A percentile compares a stretch with the other conserved stretches of the same genome.
phyloP scores from a whole-genome alignment of 257 asterid genomes.

The Salvia rosmarinus region DNA sequence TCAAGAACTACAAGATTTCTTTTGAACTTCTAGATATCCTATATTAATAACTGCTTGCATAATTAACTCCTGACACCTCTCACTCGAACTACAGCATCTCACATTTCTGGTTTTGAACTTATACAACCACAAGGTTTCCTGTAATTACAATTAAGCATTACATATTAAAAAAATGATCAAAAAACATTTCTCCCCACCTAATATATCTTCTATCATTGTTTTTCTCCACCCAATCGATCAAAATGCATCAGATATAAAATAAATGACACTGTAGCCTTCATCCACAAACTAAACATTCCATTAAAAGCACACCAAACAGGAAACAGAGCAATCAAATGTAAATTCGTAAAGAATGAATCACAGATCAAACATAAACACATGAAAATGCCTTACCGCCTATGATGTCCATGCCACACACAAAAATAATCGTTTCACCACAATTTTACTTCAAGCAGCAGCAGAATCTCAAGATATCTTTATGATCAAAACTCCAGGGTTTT shows the following conservation, averaged over 20 bases:
- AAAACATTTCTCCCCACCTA: background rate
- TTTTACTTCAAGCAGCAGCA: conserved; percentile 3
- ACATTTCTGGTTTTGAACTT: background rate
- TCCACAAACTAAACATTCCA: conserved; percentile 7
- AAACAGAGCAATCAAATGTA: conserved; percentile 8
- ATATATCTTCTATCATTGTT: background rate
- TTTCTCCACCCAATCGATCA: conserved; percentile 2
- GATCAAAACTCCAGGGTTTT: conserved; percentile 2
- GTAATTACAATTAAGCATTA: conserved; percentile 2
- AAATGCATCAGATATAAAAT: background rate
- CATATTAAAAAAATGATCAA: background rate
- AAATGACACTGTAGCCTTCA: conserved; percentile 2
- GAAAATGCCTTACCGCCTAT: conserved; percentile 29
- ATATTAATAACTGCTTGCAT: no score
- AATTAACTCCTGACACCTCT: no score
- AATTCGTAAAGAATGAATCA: background rate
- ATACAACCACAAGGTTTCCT: conserved; percentile 1
- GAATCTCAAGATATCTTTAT: background rate
- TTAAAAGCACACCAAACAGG: background rate
- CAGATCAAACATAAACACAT: background rate
- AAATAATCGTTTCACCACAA: conserved; percentile 22
- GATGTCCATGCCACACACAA: conserved; percentile 21
- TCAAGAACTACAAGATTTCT: background rate
- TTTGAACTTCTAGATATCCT: no score
- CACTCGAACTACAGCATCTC: background rate